Percentiles rank a stretch among this genome's conserved stretches.
phyloP scores from a whole-genome alignment of 1,284 basidiomycete species.

The Pseudozyma thailandica region DNA sequence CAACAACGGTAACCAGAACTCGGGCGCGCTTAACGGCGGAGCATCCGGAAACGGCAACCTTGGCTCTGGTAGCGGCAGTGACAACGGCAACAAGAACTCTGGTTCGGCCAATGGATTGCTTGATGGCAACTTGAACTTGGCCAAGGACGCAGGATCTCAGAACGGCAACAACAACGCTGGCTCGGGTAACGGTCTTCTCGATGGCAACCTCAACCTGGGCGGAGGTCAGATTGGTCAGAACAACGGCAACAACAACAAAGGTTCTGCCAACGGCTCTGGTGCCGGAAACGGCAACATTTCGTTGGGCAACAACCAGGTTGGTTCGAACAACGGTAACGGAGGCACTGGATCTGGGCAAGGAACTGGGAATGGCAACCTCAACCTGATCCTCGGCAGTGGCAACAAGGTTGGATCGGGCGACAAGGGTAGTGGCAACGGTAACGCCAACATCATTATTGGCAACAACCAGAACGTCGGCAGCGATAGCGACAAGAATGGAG shows the following conservation, averaged over 20 bases:
- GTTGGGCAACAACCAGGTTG: conserved; percentile 5
- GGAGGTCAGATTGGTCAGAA: conserved; percentile 6
- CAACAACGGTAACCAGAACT: conserved; percentile 27
- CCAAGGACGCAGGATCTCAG: conserved; percentile 12
- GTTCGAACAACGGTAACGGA: conserved; percentile 25
- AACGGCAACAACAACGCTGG: conserved; percentile 32
- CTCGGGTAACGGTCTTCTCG: conserved; percentile 20
- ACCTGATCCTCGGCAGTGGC: conserved; percentile 17
- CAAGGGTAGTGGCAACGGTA: conserved; percentile 19
- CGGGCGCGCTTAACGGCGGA: conserved; percentile 22
- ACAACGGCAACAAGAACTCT: conserved; percentile 24
- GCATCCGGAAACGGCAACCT: conserved; percentile 27
- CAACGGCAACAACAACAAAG: conserved; percentile 28
- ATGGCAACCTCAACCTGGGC: conserved; percentile 22
- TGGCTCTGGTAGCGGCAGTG: conserved; percentile 13
- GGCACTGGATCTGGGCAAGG: conserved; percentile 16
- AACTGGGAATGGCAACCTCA: conserved; percentile 18
- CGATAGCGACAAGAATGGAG: conserved; percentile 8
- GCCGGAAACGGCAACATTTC: conserved; percentile 17
- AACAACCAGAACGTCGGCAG: conserved; percentile 28
- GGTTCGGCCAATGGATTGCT: conserved; percentile 20
- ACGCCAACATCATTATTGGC: conserved; percentile 39
- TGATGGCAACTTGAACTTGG: conserved; percentile 27
- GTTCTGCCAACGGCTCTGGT: conserved; percentile 20
- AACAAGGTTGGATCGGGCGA: conserved; percentile 24